Evolutionary conservation across 2,329 filamentous ascomycete genomes (phyloP).

Genomic region (Grosmannia penicillata): DNA sequence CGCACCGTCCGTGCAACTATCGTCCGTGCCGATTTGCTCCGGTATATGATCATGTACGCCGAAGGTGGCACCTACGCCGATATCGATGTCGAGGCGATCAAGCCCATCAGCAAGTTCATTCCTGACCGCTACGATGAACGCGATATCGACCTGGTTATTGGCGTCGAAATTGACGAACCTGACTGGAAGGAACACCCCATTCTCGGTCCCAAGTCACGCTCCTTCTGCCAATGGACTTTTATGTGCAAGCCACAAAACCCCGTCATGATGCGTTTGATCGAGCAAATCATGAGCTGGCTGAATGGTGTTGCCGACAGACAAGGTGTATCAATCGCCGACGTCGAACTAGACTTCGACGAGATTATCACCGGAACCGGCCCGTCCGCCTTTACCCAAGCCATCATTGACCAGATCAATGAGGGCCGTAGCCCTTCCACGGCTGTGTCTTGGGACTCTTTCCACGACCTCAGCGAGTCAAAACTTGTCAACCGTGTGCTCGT

Average conservation of each 20-base stretch:
- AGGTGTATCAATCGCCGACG: constrained; percentile 39
- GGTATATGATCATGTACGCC: constrained; percentile 53
- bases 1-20: constrained; percentile 45
- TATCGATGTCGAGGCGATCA: constrained; percentile 26
- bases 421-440: constrained; percentile 21
- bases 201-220: constrained; percentile 51
- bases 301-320: constrained; percentile 43
- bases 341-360: constrained; percentile 56
- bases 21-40: constrained; percentile 50
- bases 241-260: constrained; percentile 52
- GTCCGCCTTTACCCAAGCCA: constrained; percentile 51
- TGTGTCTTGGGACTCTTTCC: constrained; percentile 50
- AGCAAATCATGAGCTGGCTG: constrained; percentile 55
- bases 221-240: constrained; percentile 65
- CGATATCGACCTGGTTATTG: constrained; percentile 58
- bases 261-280: constrained; percentile 53
- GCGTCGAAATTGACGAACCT: constrained; percentile 57
- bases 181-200: constrained; percentile 48
- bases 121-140: constrained; percentile 44
- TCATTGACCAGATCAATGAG: constrained; percentile 48
- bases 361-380: constrained; percentile 61
- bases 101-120: constrained; percentile 34
- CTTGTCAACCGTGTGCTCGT: constrained; percentile 50
- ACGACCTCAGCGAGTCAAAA: constrained; percentile 50
- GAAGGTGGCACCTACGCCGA: constrained; percentile 41